Evolutionary conservation across 345 rosid species (phyloP).

Genomic region (Aethionema arabicum): DNA sequence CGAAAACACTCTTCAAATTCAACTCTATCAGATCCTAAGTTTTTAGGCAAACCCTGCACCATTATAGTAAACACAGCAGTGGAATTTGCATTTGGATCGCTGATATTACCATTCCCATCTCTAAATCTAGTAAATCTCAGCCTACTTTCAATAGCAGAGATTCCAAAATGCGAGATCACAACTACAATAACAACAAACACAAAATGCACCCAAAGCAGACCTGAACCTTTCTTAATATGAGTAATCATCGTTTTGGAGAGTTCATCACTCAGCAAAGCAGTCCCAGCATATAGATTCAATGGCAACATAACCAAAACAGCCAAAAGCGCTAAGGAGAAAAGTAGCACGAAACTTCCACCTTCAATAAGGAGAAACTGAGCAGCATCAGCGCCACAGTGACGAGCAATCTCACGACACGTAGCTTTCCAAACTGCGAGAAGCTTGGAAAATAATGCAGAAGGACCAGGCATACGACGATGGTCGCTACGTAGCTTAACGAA

Average conservation of each 20-base stretch:
- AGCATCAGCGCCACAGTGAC: conserved; percentile 95
- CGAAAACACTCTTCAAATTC: conserved; percentile 72
- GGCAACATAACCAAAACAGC: conserved; percentile 75
- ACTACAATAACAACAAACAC: conserved; percentile 63
- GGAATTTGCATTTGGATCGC: conserved; percentile 58
- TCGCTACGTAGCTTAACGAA: conserved; percentile 95
- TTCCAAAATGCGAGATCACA: conserved; percentile 64
- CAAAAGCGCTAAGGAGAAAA: conserved; percentile 49
- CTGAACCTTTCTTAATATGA: conserved; percentile 80
- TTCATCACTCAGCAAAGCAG: conserved; percentile 68
- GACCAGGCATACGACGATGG: conserved; percentile 86
- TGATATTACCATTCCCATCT: conserved; percentile 89
- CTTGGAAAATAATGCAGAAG: conserved; percentile 64
- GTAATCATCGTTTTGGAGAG: conserved; percentile 84
- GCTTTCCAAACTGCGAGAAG: conserved; percentile 98
- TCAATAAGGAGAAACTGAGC: conserved; percentile 89
- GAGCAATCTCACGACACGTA: conserved; percentile 77
- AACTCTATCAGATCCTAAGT: conserved; percentile 61
- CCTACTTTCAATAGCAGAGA: conserved; percentile 63
- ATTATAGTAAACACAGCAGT: conserved; percentile 83
- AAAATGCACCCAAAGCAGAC: conserved; percentile 83
- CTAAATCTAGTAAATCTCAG: conserved; percentile 84
- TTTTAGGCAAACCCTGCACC: conserved; percentile 91
- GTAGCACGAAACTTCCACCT: conserved; percentile 79
- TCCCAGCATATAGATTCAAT: conserved; percentile 75